These are phyloP conservation scores for Tephrocybe sp. DNA, from an alignment of 768 basidiomycete species.

Conservation along the genomic window DNA sequence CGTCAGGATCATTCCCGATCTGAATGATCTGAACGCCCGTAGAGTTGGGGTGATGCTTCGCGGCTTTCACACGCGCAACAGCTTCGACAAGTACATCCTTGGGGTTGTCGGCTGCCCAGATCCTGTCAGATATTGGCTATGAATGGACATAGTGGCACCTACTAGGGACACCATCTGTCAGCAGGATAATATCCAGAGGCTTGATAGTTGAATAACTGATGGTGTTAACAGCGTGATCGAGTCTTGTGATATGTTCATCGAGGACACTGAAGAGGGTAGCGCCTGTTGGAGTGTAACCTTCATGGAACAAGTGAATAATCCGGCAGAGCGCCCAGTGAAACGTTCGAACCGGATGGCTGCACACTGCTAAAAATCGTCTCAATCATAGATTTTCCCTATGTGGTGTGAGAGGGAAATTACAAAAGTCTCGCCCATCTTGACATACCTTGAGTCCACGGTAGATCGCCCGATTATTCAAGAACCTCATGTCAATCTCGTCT, in stretches of 20 bases:
- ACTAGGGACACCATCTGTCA: constrained; percentile 34
- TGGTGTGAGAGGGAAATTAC: not conserved
- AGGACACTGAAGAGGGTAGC: constrained; percentile 22
- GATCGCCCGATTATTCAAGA: constrained; percentile 22
- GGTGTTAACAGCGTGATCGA: constrained; percentile 18
- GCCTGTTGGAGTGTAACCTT: constrained; percentile 32
- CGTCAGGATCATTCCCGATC: constrained; percentile 26
- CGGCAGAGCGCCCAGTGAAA: not conserved
- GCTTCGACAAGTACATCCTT: constrained; percentile 22
- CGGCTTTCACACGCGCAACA: constrained; percentile 19
- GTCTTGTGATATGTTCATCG: constrained; percentile 19
- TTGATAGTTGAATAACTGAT: constrained; percentile 21
- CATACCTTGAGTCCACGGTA: constrained; percentile 14
- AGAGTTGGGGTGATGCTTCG: constrained; percentile 31
- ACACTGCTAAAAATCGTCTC: constrained; percentile 21
- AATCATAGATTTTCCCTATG: constrained; percentile 20
- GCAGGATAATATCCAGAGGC: constrained; percentile 32
- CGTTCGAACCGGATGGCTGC: constrained; percentile 10
- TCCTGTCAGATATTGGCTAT: not conserved
- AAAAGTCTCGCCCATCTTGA: too few relatives aligned
- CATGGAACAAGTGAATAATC: not conserved
- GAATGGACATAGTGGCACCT: not conserved
- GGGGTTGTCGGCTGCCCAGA: constrained; percentile 17
- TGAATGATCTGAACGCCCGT: constrained; percentile 34
- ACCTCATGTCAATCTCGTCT: constrained; percentile 24